Percentiles rank a stretch among this genome's conserved stretches.
phyloP scores from a whole-genome alignment of 169 alveolate genomes.

The Plasmodium gaboni region DNA sequence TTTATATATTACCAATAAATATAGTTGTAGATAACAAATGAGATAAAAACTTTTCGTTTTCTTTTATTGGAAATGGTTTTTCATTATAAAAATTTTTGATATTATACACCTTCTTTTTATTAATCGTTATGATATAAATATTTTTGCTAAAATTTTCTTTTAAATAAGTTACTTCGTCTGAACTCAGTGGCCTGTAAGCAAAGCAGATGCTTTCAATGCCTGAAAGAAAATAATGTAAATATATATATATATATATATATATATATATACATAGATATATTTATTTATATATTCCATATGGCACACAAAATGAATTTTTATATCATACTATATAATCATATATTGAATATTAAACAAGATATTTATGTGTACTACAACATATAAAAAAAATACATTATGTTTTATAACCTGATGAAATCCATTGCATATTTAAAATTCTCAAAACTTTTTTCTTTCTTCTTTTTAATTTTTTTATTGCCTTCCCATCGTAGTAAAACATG shows the following conservation, averaged over 20 bases:
- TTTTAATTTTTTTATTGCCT: conserved; percentile 28
- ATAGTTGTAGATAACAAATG: conserved; percentile 56
- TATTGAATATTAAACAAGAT: not conserved
- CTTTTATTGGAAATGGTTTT: conserved; percentile 27
- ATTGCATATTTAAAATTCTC: conserved; percentile 44
- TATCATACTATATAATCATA: no score
- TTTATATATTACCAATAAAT: conserved; percentile 35
- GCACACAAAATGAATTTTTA: no score
- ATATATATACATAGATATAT: no score
- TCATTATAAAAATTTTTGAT: conserved; percentile 52
- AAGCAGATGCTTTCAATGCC: conserved; percentile 68
- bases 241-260: no score
- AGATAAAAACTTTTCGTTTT: conserved; percentile 43
- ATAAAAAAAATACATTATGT: not conserved
- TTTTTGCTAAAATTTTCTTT: conserved; percentile 27
- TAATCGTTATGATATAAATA: conserved; percentile 37
- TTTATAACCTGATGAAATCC: conserved; percentile 54
- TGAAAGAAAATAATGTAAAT: not conserved
- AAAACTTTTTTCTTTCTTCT: conserved; percentile 41
- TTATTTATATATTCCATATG: no score
- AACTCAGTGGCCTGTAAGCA: conserved; percentile 62
- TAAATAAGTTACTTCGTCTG: conserved; percentile 22
- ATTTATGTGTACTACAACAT: not conserved
- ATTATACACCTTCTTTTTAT: conserved; percentile 39
- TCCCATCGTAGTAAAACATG: conserved; percentile 67